phyloP scores from a whole-genome alignment of 2,329 filamentous ascomycete species.

The Diaporthe capsici region DNA sequence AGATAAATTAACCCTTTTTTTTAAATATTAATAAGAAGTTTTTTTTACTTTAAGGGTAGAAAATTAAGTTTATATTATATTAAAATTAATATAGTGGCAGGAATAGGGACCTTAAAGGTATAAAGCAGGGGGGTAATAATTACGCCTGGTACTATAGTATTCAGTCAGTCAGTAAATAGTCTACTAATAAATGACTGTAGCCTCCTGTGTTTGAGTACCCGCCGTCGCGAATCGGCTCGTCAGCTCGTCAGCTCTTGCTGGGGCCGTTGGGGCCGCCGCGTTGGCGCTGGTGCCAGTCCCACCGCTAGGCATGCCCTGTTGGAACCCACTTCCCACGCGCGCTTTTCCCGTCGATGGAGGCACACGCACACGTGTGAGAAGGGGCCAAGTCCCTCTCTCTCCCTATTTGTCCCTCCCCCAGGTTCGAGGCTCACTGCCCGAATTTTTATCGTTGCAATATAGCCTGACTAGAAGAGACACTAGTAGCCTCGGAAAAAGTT shows the following conservation, averaged over 20 bases:
- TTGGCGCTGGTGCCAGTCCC: neutral
- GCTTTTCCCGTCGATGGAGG: neutral
- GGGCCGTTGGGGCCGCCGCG: conserved; percentile 20
- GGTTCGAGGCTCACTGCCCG: neutral
- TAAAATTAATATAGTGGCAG: no score
- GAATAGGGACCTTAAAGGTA: no score
- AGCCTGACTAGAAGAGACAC: neutral
- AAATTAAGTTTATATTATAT: no score
- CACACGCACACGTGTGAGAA: neutral
- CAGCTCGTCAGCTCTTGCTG: conserved; percentile 21
- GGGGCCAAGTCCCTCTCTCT: neutral
- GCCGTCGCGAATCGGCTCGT: conserved; percentile 22
- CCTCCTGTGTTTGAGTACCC: neutral
- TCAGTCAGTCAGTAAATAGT: neutral
- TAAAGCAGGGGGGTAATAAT: no score
- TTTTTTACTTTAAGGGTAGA: no score
- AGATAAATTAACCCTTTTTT: no score
- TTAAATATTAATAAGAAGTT: no score
- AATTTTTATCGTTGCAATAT: neutral
- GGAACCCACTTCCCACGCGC: conserved; percentile 29
- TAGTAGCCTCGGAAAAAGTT: neutral
- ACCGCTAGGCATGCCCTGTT: conserved; percentile 2
- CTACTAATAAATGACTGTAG: neutral
- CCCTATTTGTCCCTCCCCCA: neutral
- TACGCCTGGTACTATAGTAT: no score